Evolutionary conservation across 768 basidiomycete genomes (phyloP).

Genomic region (Boletus patriciae): DNA sequence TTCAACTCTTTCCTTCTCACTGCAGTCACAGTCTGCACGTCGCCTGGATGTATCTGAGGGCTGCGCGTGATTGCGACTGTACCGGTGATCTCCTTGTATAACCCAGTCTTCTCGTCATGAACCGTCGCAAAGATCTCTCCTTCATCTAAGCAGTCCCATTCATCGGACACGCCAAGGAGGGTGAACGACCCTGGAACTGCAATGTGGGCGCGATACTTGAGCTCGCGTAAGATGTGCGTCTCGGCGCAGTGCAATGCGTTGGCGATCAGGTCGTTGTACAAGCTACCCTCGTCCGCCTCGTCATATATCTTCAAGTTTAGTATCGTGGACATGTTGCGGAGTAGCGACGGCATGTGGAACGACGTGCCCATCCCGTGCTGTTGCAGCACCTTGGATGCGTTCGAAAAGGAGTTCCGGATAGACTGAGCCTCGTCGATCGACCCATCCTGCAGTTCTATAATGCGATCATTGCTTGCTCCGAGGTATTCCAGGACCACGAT

Average conservation of each 20-base stretch:
- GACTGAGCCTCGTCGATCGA: slow-evolving; percentile 40
- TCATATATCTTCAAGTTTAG: slow-evolving; percentile 31
- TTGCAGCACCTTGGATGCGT: slow-evolving; percentile 41
- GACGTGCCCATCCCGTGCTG: slow-evolving; percentile 47
- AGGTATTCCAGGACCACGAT: slow-evolving; percentile 51
- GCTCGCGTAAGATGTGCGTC: slow-evolving; percentile 48
- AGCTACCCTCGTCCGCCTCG: slow-evolving; percentile 1
- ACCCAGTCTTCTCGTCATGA: slow-evolving; percentile 30
- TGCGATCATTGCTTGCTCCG: slow-evolving; percentile 34
- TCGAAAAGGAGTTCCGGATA: slow-evolving; percentile 34
- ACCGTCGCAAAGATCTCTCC: slow-evolving; percentile 50
- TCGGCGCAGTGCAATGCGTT: slow-evolving; percentile 39
- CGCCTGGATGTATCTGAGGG: slow-evolving; percentile 56
- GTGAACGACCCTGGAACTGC: slow-evolving; percentile 49
- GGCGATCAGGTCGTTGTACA: slow-evolving; percentile 39
- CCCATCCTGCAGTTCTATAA: slow-evolving; percentile 38
- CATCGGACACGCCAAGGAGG: slow-evolving; percentile 54
- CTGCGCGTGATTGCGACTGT: slow-evolving; percentile 47
- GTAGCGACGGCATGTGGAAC: slow-evolving; percentile 44
- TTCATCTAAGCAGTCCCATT: slow-evolving; percentile 45
- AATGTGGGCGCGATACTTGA: slow-evolving; percentile 54
- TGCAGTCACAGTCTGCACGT: slow-evolving; percentile 42
- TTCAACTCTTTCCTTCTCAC: slow-evolving; percentile 41
- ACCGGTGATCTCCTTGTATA: slow-evolving; percentile 36
- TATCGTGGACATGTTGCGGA: slow-evolving; percentile 37